Base-by-base conservation (phyloP, 192 early-diverging fungal species). In the Pilaira anomala region DNA sequence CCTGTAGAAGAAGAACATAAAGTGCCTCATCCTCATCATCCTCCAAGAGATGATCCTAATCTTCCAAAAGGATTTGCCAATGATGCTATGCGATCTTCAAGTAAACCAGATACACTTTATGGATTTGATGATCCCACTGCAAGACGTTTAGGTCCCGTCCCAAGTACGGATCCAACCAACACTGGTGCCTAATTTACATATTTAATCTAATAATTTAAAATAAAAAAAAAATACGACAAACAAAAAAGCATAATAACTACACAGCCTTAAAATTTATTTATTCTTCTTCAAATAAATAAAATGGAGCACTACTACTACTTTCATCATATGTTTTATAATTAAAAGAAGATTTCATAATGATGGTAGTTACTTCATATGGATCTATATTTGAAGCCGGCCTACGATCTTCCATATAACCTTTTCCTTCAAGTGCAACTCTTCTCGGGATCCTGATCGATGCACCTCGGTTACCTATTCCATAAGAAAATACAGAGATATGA, bases 371-470 rank as follows among this genome's bases (percentile, higher is more conserved):
- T 39, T 64, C 75, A 41, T 83, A 83, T 25, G 81, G 80, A 63
- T 83, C 77, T 48, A 82, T 80, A 68, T 83, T 83, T 44, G 78
- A 80, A 13, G 81, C 81, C 8, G 81, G 81, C 14, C 81, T 58
- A 41, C 81, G 67, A 58, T 83, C 81, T 64, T 83, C 81, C 62
- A 83, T 59, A 48, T 83, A 83, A 7, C 81, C 81, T 42, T 75
- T 75, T 9, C 81, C 81, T 41, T 63, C 48, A 22, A 69, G 65
- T 30, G 69, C 68, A 11, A 83, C 80, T 24, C 75, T 78, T 52
- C 81, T 67, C 7, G 81, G 81, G 53, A 83, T 83, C 46, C 81
- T 74, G 60, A 83, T 83, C n/a, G 80, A 83, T 3, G 81, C 76
- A 24, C 81, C 81, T 41, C 81, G 78, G 60, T 83, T 75, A 2